A percentile compares a stretch with the other conserved stretches of the same genome.
phyloP scores from a whole-genome alignment of 305 asterid genomes.

The Galium porrigens region DNA sequence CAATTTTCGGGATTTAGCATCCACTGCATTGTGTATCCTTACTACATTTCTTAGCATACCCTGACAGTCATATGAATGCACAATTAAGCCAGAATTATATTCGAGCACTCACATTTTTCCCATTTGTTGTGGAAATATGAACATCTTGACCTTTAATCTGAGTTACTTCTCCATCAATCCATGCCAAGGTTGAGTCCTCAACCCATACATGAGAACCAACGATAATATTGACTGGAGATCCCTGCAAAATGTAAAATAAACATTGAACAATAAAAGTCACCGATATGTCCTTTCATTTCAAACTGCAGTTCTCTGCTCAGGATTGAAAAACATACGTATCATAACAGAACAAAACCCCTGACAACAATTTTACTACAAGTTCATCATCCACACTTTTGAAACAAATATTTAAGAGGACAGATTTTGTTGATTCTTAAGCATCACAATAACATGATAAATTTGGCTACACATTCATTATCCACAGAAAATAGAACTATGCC shows the following conservation, averaged over 20 bases:
- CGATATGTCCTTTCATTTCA: neutral
- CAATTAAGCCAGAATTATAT: constrained; percentile 12
- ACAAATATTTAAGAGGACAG: neutral
- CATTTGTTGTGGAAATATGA: constrained; percentile 63
- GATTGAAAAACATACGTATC: neutral
- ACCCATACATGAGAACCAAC: constrained; percentile 97
- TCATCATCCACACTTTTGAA: neutral
- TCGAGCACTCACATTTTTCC: constrained; percentile 49
- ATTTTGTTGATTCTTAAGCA: neutral
- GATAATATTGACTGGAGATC: constrained; percentile 60
- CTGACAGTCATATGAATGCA: constrained; percentile 5
- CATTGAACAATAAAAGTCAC: constrained; percentile 9
- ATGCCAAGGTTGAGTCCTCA: constrained; percentile 84
- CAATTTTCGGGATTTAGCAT: neutral
- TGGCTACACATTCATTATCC: neutral
- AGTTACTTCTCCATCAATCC: constrained; percentile 87
- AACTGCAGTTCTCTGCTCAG: constrained; percentile 2
- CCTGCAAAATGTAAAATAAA: constrained; percentile 37
- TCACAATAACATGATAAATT: neutral
- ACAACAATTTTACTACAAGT: neutral
- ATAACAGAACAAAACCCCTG: constrained; percentile 1
- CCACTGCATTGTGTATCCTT: neutral
- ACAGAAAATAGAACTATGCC: neutral
- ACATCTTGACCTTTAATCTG: constrained; percentile 69
- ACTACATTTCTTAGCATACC: neutral